These are phyloP conservation scores for Mortierella sp. DNA, from an alignment of 371 early-diverging fungal genomes.

Conservation along the genomic window DNA sequence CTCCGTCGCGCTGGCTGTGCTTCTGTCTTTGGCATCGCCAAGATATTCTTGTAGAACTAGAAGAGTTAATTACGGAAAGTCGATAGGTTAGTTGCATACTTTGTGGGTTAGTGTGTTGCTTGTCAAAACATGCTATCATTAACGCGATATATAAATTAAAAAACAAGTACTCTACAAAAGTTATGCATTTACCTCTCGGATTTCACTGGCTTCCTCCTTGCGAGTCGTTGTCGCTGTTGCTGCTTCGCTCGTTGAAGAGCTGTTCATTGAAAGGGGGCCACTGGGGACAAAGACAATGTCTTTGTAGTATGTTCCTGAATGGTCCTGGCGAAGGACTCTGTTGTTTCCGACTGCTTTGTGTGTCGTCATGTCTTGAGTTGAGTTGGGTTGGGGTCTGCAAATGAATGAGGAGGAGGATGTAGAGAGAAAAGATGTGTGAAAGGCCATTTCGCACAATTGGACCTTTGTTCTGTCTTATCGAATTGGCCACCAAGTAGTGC, in stretches of 20 bases:
- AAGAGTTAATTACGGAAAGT: background rate
- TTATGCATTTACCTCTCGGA: slow-evolving; percentile 30
- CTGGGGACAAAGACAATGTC: slow-evolving; percentile 49
- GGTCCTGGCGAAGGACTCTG: slow-evolving; percentile 25
- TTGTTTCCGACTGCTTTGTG: background rate
- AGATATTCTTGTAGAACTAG: slow-evolving; percentile 46
- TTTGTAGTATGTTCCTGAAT: slow-evolving; percentile 37
- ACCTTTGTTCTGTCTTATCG: no score
- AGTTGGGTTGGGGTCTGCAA: background rate
- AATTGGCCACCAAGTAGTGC: background rate
- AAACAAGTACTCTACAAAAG: no score
- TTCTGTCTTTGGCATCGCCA: slow-evolving; percentile 37
- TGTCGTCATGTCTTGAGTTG: background rate
- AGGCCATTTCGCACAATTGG: no score
- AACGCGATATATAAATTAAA: no score
- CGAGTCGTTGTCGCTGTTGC: background rate
- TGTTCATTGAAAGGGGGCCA: slow-evolving; percentile 29
- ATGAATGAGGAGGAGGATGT: background rate
- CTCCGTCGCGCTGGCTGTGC: background rate
- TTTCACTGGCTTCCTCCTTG: slow-evolving; percentile 24
- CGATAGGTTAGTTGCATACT: background rate
- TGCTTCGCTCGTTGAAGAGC: background rate
- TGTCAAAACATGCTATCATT: no score
- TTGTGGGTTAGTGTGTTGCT: background rate
- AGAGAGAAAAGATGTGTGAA: background rate